phyloP scores from a whole-genome alignment of 768 basidiomycete genomes.

The Fomitopsis serialis region DNA sequence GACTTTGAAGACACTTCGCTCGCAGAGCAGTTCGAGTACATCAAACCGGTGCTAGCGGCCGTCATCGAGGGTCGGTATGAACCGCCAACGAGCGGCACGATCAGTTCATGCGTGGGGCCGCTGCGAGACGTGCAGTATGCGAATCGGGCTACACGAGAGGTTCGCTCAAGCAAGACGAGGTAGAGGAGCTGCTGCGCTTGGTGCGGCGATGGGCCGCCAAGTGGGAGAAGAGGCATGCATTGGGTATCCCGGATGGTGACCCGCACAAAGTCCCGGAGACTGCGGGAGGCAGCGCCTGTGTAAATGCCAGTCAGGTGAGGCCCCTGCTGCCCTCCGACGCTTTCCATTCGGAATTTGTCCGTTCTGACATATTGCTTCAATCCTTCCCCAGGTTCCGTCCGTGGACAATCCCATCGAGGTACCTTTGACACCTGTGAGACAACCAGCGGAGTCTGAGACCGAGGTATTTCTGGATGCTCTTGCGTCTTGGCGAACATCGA shows the following conservation, averaged over 20 bases:
- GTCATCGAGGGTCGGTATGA: conserved; percentile 51
- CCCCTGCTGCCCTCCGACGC: background rate
- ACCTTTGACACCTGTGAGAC: background rate
- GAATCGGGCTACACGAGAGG: conserved; percentile 30
- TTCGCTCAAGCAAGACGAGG: conserved; percentile 31
- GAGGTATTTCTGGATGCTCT: background rate
- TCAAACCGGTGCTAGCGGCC: conserved; percentile 56
- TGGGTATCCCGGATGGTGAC: conserved; percentile 7
- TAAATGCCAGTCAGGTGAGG: background rate
- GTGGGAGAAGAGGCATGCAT: conserved; percentile 11
- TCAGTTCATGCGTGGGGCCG: conserved; percentile 55
- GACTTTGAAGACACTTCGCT: conserved; percentile 47
- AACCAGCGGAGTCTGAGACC: background rate
- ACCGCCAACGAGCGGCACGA: conserved; percentile 43
- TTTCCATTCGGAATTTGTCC: background rate
- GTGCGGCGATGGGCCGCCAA: conserved; percentile 28
- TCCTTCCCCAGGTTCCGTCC: background rate
- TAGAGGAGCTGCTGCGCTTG: conserved; percentile 30
- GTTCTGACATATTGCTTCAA: background rate
- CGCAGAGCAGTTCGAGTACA: conserved; percentile 57
- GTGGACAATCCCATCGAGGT: background rate
- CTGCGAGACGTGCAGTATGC: conserved; percentile 35
- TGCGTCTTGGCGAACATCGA: background rate
- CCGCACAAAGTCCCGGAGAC: background rate
- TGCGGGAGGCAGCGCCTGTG: background rate